Evolutionary conservation across 1,139 yeast species (phyloP), one percentile per base, ranked within the genome.

Genomic region (Kluyveromyces sp.): DNA sequence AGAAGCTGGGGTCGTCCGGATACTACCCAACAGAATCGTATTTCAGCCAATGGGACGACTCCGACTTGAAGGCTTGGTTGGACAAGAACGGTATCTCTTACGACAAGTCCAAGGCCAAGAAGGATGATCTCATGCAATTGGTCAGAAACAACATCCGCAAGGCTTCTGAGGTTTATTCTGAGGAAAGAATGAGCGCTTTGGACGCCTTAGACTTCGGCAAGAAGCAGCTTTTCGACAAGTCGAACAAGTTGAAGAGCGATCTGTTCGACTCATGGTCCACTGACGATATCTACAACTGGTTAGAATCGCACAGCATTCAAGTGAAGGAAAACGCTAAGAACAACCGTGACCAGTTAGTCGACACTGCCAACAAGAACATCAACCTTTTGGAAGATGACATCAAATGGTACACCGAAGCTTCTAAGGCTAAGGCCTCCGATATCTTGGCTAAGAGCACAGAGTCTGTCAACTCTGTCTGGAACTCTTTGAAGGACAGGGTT

Each of bases 21-120:
- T 61, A 59, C 38, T 74, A 75, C 47, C 74, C 78, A n/a, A 74
- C 78, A 9, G 69, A 66, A 41, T 70, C 76, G 70, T 61, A 75
- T 39, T 77, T 73, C 54, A 57, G 67, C 15, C 53, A 65, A 25
- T 77, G 82, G 80, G 61, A 66, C 29, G 54, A 56, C 12, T 63
- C 66, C 4, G 74, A 71, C 39, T 57, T 76, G 50, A 61, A 70
- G 50, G 56, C 66, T 16, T 74, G 84, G 76, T 58, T 76, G 44
- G 61, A 66, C 22, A 64, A 73, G 31, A 65, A 75, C 46, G 71
- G 71, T 19, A 60, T 75, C 46, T 67, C 67, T 17, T 72, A 69
- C 53, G 67, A 59, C 22, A 46, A 68, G 42, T 57, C 68, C 22
- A 57, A 63, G 7, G 66, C 61, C 39, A 65, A 69, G 40, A 65